These are phyloP conservation scores for Paramyrothecium sp. DNA, from an alignment of 2,329 filamentous ascomycete species.

Conservation along the genomic window DNA sequence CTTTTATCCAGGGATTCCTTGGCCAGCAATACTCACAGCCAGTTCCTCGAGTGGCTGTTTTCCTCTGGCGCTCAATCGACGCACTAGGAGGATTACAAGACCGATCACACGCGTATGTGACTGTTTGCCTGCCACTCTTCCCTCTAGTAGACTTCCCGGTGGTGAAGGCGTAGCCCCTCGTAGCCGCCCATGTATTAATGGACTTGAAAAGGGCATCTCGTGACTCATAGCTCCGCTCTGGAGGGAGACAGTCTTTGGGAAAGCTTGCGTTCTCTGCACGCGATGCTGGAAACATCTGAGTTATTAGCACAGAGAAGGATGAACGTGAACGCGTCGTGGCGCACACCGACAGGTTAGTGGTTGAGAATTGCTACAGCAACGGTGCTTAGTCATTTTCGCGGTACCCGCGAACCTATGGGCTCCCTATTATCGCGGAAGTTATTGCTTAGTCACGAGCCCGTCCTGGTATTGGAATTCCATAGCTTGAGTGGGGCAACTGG, in stretches of 20 bases:
- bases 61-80: background rate
- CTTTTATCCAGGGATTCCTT: slow-evolving; percentile 1
- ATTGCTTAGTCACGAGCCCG: too few relatives aligned
- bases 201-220: background rate
- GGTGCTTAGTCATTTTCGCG: slow-evolving; percentile 2
- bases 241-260: slow-evolving; percentile 3
- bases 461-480: too few relatives aligned
- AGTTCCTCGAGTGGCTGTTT: background rate
- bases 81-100: background rate
- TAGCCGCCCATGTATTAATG: background rate
- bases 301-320: too few relatives aligned
- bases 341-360: too few relatives aligned
- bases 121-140: background rate
- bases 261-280: too few relatives aligned
- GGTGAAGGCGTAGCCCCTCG: background rate
- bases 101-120: background rate
- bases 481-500: too few relatives aligned
- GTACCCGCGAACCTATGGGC: background rate
- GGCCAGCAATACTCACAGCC: slow-evolving; percentile 3
- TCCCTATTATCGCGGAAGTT: too few relatives aligned
- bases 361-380: background rate
- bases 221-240: background rate
- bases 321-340: too few relatives aligned
- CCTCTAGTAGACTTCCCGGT: background rate
- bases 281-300: too few relatives aligned